A percentile compares a stretch with the other conserved stretches of the same genome.
Evolutionary conservation across 257 asterid species (phyloP).

Genomic region (Solanum dulcamara): DNA sequence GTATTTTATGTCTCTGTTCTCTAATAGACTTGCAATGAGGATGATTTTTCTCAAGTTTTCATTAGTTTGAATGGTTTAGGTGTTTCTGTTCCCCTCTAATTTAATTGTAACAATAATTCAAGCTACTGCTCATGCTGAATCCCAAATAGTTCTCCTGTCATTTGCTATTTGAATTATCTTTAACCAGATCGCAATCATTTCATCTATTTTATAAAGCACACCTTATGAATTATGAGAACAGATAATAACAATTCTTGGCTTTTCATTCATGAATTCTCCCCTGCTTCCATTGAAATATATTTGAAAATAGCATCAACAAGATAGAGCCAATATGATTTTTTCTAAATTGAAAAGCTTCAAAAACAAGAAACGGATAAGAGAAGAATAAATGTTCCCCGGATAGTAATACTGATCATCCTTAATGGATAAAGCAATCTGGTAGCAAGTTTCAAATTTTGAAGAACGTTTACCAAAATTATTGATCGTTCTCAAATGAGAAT

Average conservation of each 20-base stretch:
- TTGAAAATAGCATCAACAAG: neutral
- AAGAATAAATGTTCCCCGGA: slow-evolving; percentile 10
- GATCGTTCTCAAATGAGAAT: no score
- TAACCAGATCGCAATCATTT: neutral
- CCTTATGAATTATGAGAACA: neutral
- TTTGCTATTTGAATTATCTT: neutral
- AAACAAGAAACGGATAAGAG: neutral
- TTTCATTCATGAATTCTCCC: no score
- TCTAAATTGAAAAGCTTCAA: neutral
- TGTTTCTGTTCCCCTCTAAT: neutral
- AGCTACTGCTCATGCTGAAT: neutral
- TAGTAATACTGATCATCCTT: slow-evolving; percentile 2
- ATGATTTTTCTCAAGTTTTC: no score
- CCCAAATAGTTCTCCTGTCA: neutral
- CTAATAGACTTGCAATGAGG: no score
- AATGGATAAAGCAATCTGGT: no score
- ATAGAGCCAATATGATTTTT: neutral
- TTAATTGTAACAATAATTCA: neutral
- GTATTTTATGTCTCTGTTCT: no score
- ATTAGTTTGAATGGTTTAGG: neutral
- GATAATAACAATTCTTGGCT: neutral
- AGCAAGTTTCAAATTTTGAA: no score
- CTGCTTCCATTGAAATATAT: neutral
- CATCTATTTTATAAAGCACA: neutral
- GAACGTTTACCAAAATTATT: no score